Conservation (phyloP, 2,329 filamentous ascomycete genomes). For the Xylariales sp. region DNA sequence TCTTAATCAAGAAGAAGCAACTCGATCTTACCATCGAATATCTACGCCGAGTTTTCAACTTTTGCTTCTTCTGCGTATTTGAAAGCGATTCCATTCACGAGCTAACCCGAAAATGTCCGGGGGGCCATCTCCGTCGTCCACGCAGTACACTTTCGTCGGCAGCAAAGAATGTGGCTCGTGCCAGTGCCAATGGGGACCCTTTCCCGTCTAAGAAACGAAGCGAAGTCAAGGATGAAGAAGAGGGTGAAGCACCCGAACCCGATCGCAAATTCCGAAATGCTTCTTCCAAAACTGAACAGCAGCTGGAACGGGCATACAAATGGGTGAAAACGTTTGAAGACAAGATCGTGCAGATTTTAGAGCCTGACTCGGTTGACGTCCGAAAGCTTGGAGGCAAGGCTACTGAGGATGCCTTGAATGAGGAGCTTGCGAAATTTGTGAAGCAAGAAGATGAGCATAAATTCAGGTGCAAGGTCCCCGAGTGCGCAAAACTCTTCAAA, state of each 20-base stretch:
- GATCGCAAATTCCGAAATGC: constrained; percentile 80
- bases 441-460: constrained; percentile 99
- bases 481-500: constrained; percentile 97
- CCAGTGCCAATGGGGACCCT: constrained; percentile 82
- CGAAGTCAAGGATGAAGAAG: constrained; percentile 69
- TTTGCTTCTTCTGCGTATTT: constrained; percentile 99
- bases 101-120: constrained; percentile 93
- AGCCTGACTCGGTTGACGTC: constrained; percentile 87
- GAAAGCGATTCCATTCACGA: constrained; percentile 98
- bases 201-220: constrained; percentile 87
- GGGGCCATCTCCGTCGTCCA: constrained; percentile 94
- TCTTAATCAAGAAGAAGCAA: constrained; percentile 94
- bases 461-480: constrained; percentile 94
- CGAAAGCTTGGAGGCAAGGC: constrained; percentile 91
- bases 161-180: constrained; percentile 85
- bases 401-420: constrained; percentile 84
- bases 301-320: constrained; percentile 93
- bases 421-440: constrained; percentile 87
- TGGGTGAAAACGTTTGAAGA: constrained; percentile 99
- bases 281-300: constrained; percentile 84
- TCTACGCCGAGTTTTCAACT: constrained; percentile 94
- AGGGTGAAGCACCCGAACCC: constrained; percentile 69
- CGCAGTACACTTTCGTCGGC: constrained; percentile 84
- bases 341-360: constrained; percentile 91
- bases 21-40: constrained; percentile 97